Base-by-base conservation (phyloP, 164 flowering plant species). In the Vitis cinerea region DNA sequence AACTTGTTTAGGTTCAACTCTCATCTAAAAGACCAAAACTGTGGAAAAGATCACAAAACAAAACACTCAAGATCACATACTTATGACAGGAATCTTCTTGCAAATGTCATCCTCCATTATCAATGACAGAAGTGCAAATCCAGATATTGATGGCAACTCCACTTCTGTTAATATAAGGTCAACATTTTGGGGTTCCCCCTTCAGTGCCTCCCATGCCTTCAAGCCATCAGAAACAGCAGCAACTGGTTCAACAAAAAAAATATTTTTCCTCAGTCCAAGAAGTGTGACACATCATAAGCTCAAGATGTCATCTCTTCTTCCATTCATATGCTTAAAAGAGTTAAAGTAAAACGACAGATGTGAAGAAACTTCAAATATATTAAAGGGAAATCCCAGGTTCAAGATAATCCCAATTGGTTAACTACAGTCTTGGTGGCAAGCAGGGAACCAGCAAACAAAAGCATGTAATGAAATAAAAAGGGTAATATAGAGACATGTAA, bases 71-170 rank as follows among this genome's bases (percentile, higher is more conserved):
- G 23, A 10, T 9, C 61, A 30, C 87, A 19, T 88, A 92, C 97
- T 92, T 83, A 92, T 90, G 31, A 88, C 94, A 68, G 97, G 97
- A 71, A 90, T 85, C 37, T 83, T 86, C 75, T 85, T 90, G 82
- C 92, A 86, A 72, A 75, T 60, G 7, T 87, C 88, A 63, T 90
- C 87, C 79, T 81, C 91, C 89, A 82, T 84, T 37, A 88, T 78
- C 78, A 87, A 74, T 50, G 86, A 66, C 61, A 92, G 92, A 57
- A 92, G 92, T 19, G 83, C 83, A 66, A 82, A 87, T 50, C 97
- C 97, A 54, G 97, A 87, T 65, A 92, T 77, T 29, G 84, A 81
- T 50, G 97, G 97, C 77, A 92, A 54, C 19, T 85, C 89, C 10
- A 87, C 84, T 83, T 92, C 97, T 16, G 97, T 85, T 73, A 92